Conservation (phyloP, 2,329 filamentous ascomycete species). For the Rosellinia necatrix region DNA sequence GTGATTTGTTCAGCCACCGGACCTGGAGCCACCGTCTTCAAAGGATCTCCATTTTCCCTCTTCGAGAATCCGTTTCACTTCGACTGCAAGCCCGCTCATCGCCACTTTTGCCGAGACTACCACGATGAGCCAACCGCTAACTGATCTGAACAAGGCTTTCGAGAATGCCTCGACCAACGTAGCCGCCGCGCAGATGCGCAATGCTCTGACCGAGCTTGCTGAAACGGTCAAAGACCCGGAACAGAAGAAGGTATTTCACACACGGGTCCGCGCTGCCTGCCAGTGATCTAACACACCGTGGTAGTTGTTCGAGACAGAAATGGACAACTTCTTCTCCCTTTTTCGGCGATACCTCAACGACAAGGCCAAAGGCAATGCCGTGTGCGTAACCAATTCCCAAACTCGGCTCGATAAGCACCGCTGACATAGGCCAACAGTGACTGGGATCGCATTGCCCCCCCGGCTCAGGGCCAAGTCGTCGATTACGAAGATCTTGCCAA, state of each 20-base stretch:
- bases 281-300: constrained; percentile 8
- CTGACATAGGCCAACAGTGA: constrained; percentile 61
- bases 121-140: constrained; percentile 40
- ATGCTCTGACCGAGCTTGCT: constrained; percentile 88
- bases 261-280: neutral
- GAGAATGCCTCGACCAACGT: constrained; percentile 99
- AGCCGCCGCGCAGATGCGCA: constrained; percentile 98
- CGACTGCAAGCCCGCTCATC: neutral
- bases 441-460: constrained; percentile 96
- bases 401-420: neutral
- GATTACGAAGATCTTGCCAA: constrained; percentile 91
- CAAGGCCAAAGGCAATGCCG: constrained; percentile 95
- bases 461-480: constrained; percentile 90
- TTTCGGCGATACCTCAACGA: constrained; percentile 98
- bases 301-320: constrained; percentile 95
- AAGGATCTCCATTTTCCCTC: neutral
- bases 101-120: neutral
- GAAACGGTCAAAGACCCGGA: constrained; percentile 85
- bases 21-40: neutral
- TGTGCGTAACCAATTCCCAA: constrained; percentile 57
- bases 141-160: constrained; percentile 73
- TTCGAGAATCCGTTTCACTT: neutral
- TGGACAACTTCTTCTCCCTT: constrained; percentile 99
- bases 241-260: constrained; percentile 73
- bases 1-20: neutral